Conservation (phyloP, 1,284 basidiomycete genomes). For the Fomitiporia mediterranea region DNA sequence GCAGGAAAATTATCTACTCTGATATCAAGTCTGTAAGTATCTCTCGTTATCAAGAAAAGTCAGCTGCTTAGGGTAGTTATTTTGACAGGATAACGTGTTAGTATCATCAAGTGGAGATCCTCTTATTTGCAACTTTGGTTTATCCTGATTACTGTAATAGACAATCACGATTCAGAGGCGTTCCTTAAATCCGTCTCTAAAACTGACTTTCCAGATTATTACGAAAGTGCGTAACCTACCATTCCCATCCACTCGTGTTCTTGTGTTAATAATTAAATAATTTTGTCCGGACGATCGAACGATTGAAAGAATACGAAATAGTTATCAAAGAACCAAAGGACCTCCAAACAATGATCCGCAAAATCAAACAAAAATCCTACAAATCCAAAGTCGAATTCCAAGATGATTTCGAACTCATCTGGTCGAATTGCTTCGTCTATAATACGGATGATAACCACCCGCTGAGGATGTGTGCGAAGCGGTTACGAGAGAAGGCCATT, state of each 20-base stretch:
- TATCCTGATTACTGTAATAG: too few species aligned
- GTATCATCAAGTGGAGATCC: neutral
- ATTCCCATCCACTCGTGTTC: constrained; percentile 6
- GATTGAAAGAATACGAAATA: too few species aligned
- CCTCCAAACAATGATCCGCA: constrained; percentile 86
- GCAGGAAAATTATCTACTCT: neutral
- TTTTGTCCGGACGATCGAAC: too few species aligned
- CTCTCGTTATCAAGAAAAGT: neutral
- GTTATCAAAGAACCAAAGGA: constrained; percentile 94
- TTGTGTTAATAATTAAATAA: constrained; percentile 17
- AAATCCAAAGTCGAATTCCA: constrained; percentile 93
- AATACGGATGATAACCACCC: constrained; percentile 88
- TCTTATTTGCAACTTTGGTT: constrained; percentile 10
- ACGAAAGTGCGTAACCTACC: constrained; percentile 62
- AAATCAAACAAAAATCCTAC: constrained; percentile 87
- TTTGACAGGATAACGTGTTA: constrained; percentile 11
- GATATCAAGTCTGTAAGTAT: constrained; percentile 13
- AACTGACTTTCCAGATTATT: constrained; percentile 86
- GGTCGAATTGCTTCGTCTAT: constrained; percentile 93
- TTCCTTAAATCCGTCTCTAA: constrained; percentile 88
- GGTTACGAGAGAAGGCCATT: constrained; percentile 76
- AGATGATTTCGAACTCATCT: constrained; percentile 92
- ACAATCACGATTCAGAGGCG: constrained; percentile 82
- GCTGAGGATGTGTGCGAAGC: constrained; percentile 71
- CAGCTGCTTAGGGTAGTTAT: neutral